Evolutionary conservation across 1,284 basidiomycete genomes (phyloP).

Genomic region (Ganoderma sp.): DNA sequence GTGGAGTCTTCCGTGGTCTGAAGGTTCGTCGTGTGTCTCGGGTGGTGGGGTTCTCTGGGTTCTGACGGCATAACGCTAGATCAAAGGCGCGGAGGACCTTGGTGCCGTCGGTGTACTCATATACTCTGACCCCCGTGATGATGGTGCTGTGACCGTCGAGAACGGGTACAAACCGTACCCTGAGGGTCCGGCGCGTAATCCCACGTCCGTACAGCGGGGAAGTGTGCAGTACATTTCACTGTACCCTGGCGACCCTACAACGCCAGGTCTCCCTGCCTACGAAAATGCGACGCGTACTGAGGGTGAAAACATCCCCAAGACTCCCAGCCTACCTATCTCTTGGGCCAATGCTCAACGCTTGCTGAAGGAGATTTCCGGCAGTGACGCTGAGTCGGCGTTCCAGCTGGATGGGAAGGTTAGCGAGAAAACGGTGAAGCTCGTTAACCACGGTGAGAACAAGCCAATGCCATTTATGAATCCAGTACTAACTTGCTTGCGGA

Average conservation of each 20-base stretch:
- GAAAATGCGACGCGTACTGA: slow-evolving; percentile 77
- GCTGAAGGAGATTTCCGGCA: slow-evolving; percentile 57
- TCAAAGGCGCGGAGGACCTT: slow-evolving; percentile 82
- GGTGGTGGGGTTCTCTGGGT: no score
- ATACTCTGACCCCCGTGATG: slow-evolving; percentile 90
- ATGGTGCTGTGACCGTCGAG: slow-evolving; percentile 79
- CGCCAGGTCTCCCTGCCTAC: slow-evolving; percentile 89
- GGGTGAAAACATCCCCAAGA: slow-evolving; percentile 76
- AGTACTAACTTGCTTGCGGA: neutral
- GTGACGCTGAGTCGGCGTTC: slow-evolving; percentile 42
- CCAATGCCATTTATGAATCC: neutral
- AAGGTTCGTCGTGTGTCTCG: slow-evolving; percentile 51
- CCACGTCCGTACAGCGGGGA: slow-evolving; percentile 85
- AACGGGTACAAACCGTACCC: slow-evolving; percentile 85
- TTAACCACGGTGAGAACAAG: slow-evolving; percentile 61
- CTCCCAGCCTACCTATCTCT: slow-evolving; percentile 82
- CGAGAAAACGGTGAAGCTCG: slow-evolving; percentile 55
- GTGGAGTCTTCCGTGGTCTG: slow-evolving; percentile 81
- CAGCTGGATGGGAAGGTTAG: slow-evolving; percentile 57
- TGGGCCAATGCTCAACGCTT: slow-evolving; percentile 72
- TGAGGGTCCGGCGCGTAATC: slow-evolving; percentile 86
- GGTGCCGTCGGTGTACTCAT: slow-evolving; percentile 81
- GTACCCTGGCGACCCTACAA: slow-evolving; percentile 88
- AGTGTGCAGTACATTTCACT: slow-evolving; percentile 82
- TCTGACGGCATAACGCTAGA: slow-evolving; percentile 45